Percentiles rank a stretch among this genome's conserved stretches.
Conservation (phyloP, 73 alveolate genomes). For the Paramecium tetraurelia region DNA sequence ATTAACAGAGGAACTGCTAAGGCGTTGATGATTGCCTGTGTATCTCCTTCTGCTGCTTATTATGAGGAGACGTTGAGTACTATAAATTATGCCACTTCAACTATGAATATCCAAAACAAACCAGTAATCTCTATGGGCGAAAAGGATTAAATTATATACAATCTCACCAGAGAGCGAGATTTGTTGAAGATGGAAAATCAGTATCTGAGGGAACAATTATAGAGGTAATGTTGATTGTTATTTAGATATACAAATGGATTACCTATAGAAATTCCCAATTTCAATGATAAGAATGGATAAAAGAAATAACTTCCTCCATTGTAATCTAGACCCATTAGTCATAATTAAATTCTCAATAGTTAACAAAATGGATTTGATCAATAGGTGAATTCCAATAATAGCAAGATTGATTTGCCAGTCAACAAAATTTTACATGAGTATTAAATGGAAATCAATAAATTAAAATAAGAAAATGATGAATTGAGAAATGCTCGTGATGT, state of each 20-base stretch:
- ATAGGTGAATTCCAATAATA: background rate
- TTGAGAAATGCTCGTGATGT: constrained; percentile 88
- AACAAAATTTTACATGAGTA: constrained; percentile 70
- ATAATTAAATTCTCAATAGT: constrained; percentile 29
- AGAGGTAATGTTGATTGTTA: constrained; percentile 1
- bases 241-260: constrained; percentile 77
- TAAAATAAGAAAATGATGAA: constrained; percentile 92
- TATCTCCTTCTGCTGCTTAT: constrained; percentile 91
- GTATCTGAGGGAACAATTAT: constrained; percentile 87
- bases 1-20: constrained; percentile 84
- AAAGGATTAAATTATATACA: constrained; percentile 88
- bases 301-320: constrained; percentile 62
- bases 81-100: constrained; percentile 94
- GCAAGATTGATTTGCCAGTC: constrained; percentile 46
- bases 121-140: constrained; percentile 97
- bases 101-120: constrained; percentile 97
- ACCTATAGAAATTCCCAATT: constrained; percentile 77
- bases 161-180: constrained; percentile 85
- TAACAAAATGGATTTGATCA: constrained; percentile 48
- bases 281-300: constrained; percentile 51
- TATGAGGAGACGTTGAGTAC: constrained; percentile 96
- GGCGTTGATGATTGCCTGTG: constrained; percentile 97
- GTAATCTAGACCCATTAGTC: constrained; percentile 41
- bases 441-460: constrained; percentile 80
- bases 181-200: constrained; percentile 90